Evolutionary conservation across 257 asterid genomes (phyloP), one percentile per base, ranked within the genome.

Genomic region (Scutellaria galericulata): DNA sequence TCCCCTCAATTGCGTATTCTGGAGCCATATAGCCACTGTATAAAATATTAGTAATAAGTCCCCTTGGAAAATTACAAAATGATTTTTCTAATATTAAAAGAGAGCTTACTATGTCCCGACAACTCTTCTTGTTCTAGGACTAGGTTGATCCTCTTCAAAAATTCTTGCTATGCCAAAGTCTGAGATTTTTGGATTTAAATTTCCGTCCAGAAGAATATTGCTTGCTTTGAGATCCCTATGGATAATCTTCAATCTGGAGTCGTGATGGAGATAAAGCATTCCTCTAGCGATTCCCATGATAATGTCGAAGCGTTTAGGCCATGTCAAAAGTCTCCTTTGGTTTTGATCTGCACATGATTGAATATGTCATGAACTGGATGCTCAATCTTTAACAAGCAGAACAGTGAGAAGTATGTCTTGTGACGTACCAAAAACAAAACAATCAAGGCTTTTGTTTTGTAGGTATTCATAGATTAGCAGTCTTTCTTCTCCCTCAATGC

Each of bases 11-110:
- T 6, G 88, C 80, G 20, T 83, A 83, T 57, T 80, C 85, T 0
- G 85, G 87, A 57, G 87, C 71, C 81, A 83, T 83, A 53, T 84
- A 84, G 2, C 86, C 89, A 62, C 89, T 84, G 80, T 52, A 77
- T 27, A 53, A 64, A 71, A 7, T 31, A 37, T 54, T 18, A 0
- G 9, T 57, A 24, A 13, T 46, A 20, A 5, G 45, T 24, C 20
- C 24, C 7, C 0, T 0, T 4, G 0, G 22, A 41, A 41, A 41
- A 6, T 0, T 5, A 27, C 8, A 46, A 48, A 10, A 7, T 15
- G 24, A 1, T 12, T 47, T 52, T 52, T 15, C 7, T 46, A 7
- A 4, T 12, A 5, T 46, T 67, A 18, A 7, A 39, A 15, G 6
- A 6, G 18, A 4, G 31, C 84, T 81, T 79, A 84, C 86, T 61